phyloP scores from a whole-genome alignment of 2,329 filamentous ascomycete species.

The Aspergillus cejpii region DNA sequence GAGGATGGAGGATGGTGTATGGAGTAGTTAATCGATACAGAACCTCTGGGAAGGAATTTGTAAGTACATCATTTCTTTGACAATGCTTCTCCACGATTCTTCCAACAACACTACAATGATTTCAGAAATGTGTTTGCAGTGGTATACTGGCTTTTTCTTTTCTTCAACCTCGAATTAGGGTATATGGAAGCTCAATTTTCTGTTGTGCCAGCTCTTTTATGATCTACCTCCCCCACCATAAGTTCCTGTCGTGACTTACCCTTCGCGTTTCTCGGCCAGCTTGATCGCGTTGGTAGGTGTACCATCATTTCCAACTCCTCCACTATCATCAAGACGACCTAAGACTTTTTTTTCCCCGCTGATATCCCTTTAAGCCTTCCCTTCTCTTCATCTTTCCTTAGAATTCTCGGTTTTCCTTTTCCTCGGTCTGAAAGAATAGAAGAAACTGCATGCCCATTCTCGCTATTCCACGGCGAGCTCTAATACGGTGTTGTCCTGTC shows the following conservation, averaged over 20 bases:
- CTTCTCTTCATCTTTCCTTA: not conserved
- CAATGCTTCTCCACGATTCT: not conserved
- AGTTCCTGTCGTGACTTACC: conserved; percentile 5
- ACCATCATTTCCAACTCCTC: not conserved
- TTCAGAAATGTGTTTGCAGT: not conserved
- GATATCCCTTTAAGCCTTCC: not conserved
- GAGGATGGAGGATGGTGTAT: too few relatives aligned
- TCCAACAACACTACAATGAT: not conserved
- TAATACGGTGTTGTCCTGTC: not conserved
- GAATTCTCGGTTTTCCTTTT: not conserved
- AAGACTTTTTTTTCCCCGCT: not conserved
- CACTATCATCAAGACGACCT: not conserved
- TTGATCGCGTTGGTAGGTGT: conserved; percentile 12
- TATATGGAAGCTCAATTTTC: not conserved
- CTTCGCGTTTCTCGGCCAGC: conserved; percentile 7
- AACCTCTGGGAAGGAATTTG: not conserved
- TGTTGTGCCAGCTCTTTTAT: not conserved
- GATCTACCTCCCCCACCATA: conserved; percentile 4
- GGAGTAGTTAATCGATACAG: not conserved
- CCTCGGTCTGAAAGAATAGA: not conserved
- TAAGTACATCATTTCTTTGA: not conserved
- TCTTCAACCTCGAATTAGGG: not conserved
- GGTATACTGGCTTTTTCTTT: not conserved
- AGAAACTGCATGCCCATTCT: not conserved
- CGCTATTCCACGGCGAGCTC: not conserved